Percentiles rank a stretch among this genome's conserved stretches.
phyloP scores from a whole-genome alignment of 495 filamentous ascomycete genomes.

The Cairneyella variabilis region DNA sequence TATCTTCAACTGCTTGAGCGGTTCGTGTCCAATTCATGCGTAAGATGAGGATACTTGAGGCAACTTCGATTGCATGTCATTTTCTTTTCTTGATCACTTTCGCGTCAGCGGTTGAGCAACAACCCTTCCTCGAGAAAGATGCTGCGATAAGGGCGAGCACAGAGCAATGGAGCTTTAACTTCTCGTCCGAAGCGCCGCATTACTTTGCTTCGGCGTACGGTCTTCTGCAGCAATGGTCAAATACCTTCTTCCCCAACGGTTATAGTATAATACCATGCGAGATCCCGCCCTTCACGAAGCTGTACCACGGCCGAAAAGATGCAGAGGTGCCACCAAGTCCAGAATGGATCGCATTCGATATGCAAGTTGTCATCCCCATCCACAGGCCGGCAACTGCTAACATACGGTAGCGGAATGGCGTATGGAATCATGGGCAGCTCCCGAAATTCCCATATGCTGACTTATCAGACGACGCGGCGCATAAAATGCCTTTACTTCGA shows the following conservation, averaged over 20 bases:
- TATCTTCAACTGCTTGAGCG: too few species aligned
- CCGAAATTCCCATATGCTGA: conserved; percentile 35
- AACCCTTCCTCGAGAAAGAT: background rate
- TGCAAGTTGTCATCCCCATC: conserved; percentile 17
- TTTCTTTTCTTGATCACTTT: too few species aligned
- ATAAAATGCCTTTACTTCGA: conserved; percentile 40
- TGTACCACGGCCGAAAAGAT: conserved; percentile 39
- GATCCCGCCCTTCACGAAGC: conserved; percentile 35
- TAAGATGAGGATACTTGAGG: too few species aligned
- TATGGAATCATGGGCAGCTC: conserved; percentile 40
- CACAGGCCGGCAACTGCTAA: conserved; percentile 1
- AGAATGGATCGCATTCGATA: conserved; percentile 44
- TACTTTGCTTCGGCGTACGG: conserved; percentile 37
- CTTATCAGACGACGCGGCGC: conserved; percentile 34
- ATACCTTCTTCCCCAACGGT: conserved; percentile 40
- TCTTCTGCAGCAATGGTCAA: conserved; percentile 39
- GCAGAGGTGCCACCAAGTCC: conserved; percentile 31
- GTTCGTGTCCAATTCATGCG: too few species aligned
- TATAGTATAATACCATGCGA: conserved; percentile 36
- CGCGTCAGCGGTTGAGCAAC: background rate
- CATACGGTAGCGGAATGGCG: conserved; percentile 33
- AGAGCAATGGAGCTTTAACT: conserved; percentile 31
- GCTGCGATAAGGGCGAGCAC: background rate
- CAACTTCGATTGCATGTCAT: too few species aligned
- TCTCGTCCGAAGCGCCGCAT: conserved; percentile 33